Evolutionary conservation across 2,329 filamentous ascomycete genomes (phyloP).

Genomic region (Ophiocordyceps camponoti-saundersi): DNA sequence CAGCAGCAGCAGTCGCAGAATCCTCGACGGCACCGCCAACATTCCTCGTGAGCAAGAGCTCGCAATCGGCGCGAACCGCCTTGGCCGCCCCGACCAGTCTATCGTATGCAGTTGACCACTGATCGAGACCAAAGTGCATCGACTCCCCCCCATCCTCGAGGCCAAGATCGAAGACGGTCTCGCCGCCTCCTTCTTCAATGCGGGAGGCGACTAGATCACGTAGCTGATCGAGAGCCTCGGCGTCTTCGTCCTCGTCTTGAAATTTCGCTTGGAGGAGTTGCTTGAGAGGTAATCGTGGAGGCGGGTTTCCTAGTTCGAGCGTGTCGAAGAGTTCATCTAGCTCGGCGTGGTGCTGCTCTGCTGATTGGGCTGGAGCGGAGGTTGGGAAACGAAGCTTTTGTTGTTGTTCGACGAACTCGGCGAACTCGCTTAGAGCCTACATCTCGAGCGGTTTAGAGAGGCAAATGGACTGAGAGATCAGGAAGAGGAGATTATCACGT

Average conservation of each 20-base stretch:
- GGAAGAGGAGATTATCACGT: slow-evolving; percentile 13
- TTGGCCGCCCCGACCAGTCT: slow-evolving; percentile 50
- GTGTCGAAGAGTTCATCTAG: slow-evolving; percentile 86
- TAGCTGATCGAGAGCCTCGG: slow-evolving; percentile 37
- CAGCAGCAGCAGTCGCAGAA: slow-evolving; percentile 28
- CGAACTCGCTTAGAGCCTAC: slow-evolving; percentile 77
- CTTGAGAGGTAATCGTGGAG: slow-evolving; percentile 51
- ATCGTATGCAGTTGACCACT: slow-evolving; percentile 59
- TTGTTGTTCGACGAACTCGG: slow-evolving; percentile 92
- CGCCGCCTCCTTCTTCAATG: slow-evolving; percentile 69
- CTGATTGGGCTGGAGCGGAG: slow-evolving; percentile 11
- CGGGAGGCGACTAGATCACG: slow-evolving; percentile 45
- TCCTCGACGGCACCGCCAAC: slow-evolving; percentile 66
- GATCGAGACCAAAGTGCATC: slow-evolving; percentile 55
- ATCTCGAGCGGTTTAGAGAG: background rate
- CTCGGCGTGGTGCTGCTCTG: slow-evolving; percentile 55
- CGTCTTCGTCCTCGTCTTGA: slow-evolving; percentile 43
- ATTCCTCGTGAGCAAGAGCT: slow-evolving; percentile 76
- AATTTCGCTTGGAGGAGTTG: slow-evolving; percentile 53
- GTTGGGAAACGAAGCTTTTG: slow-evolving; percentile 54
- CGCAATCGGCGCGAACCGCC: slow-evolving; percentile 53
- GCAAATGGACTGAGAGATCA: background rate
- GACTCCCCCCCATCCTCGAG: slow-evolving; percentile 78
- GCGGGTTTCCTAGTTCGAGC: slow-evolving; percentile 60
- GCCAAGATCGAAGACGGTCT: slow-evolving; percentile 82